Evolutionary conservation across 2,329 filamentous ascomycete genomes (phyloP), one percentile per base, ranked within the genome.

Genomic region (Ramularia collo-cygni): DNA sequence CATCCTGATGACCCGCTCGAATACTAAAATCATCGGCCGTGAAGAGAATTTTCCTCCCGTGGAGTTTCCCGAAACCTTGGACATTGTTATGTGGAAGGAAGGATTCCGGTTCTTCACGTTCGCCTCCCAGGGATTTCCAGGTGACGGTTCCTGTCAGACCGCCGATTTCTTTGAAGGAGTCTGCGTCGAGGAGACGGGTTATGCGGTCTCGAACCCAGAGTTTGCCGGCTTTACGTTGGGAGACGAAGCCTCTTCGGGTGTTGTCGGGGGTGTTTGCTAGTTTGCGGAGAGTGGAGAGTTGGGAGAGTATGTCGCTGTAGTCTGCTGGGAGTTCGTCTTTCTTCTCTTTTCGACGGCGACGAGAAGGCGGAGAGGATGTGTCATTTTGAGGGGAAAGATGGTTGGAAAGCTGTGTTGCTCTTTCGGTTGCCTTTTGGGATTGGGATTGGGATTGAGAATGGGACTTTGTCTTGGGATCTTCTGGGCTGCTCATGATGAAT

Each of bases 11-110:
- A 1, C 78, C 78, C 18, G 76, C 76, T 4, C 78, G 64, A 18
- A 81, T 72, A 2, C 70, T 74, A 48, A 80, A 81, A 54, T 82
- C 78, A 53, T 82, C 77, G 0, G 76, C 77, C 0, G 78, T 81
- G 35, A 81, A 71, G 0, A 80, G 61, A 3, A 81, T 65, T 38
- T 70, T 69, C 28, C 77, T 62, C 0, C 73, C 74, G 14, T 66
- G 58, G 17, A 81, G 52, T 33, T 61, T 64, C 2, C 76, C 60
- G 15, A 57, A 59, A 2, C 58, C 77, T 50, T 81, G 76, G 2
- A 81, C 69, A 52, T 81, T 81, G 47, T 82, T 82, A 42, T 69
- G 75, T 0, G 77, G 77, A 4, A 71, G 63, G 50, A 74, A 81
- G 0, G 65, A 64, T 1, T 64, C 58, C 0, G 74, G 70, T 42